A percentile compares a stretch with the other conserved stretches of the same genome.
These are phyloP conservation scores for Lactarius hengduanensis DNA, from an alignment of 768 basidiomycete genomes.

Conservation along the genomic window DNA sequence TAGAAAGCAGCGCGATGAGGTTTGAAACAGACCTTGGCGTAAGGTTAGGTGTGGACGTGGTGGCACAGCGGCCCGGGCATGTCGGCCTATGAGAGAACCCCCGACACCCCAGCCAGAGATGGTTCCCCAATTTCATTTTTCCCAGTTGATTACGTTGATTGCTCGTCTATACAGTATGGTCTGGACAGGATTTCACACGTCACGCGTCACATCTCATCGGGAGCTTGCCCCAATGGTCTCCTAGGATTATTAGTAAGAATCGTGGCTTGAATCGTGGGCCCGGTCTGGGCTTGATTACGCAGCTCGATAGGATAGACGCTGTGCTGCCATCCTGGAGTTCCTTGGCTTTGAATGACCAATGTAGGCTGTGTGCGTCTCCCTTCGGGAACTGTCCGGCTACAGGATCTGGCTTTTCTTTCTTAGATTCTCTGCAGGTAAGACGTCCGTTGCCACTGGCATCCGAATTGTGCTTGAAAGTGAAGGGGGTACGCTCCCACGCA, in stretches of 20 bases:
- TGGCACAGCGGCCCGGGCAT: too few species aligned
- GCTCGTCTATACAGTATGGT: background rate
- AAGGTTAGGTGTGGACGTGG: conserved; percentile 11
- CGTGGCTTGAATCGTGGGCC: background rate
- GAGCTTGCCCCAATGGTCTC: background rate
- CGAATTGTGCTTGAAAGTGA: too few species aligned
- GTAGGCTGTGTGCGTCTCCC: background rate
- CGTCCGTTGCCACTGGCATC: background rate
- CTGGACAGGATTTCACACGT: too few species aligned
- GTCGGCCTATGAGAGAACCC: background rate
- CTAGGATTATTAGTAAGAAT: too few species aligned
- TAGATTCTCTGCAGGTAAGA: background rate
- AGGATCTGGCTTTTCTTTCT: background rate
- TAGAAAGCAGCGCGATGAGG: background rate
- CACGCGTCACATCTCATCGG: background rate
- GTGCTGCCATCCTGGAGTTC: background rate
- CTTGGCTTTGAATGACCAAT: background rate
- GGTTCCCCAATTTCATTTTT: background rate
- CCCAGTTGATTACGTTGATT: background rate
- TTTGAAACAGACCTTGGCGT: conserved; percentile 1
- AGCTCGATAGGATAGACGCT: background rate
- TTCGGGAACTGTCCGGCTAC: background rate
- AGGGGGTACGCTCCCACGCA: background rate
- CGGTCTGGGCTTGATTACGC: background rate
- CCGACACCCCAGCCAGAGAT: background rate